phyloP scores from a whole-genome alignment of 202 grass and related monocot genomes.

The Carex sylvatica region DNA sequence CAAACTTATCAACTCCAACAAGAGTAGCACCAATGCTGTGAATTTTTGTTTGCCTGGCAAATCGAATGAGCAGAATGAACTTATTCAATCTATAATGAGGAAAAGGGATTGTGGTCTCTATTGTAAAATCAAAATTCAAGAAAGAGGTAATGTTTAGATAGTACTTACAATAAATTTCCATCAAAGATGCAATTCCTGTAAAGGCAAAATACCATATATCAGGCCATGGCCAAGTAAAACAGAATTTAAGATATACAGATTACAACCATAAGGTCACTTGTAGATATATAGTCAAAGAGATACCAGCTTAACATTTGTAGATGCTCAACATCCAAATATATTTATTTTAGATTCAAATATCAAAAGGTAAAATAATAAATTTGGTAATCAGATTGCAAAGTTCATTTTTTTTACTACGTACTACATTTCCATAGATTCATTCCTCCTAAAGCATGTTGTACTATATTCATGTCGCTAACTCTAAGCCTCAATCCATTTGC shows the following conservation, averaged over 20 bases:
- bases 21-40: conserved; percentile 86
- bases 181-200: conserved; percentile 64
- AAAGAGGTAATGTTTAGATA: not conserved
- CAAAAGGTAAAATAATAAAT: not conserved
- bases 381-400: conserved; percentile 6
- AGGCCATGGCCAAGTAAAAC: not conserved
- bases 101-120: not conserved
- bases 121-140: conserved; percentile 7
- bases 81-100: not conserved
- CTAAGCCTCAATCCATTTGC: not conserved
- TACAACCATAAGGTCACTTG: not conserved
- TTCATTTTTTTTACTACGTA: not conserved
- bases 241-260: not conserved
- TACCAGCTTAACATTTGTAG: conserved; percentile 2
- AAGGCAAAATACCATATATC: conserved; percentile 20
- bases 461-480: not conserved
- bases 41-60: conserved; percentile 93
- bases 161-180: conserved; percentile 85
- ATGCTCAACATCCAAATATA: not conserved
- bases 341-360: not conserved
- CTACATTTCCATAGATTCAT: not conserved
- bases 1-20: conserved; percentile 83
- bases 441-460: not conserved
- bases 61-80: not conserved
- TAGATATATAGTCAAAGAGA: not conserved